Conservation (phyloP, 305 asterid species). For the Striga hermonthica region DNA sequence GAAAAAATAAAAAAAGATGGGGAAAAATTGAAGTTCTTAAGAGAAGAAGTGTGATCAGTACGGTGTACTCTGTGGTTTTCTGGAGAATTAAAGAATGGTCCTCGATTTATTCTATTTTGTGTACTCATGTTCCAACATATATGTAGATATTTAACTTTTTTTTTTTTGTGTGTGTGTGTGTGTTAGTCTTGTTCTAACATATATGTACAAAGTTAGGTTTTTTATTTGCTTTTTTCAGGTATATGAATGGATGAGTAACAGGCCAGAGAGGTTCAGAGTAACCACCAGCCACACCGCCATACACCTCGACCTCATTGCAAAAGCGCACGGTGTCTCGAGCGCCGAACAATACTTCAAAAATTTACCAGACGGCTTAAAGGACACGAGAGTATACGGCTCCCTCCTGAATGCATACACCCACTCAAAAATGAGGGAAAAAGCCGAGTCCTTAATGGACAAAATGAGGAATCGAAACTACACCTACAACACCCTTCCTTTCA, state of each 20-base stretch:
- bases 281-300: constrained; percentile 83
- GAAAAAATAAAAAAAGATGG: background rate
- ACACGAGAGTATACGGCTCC: constrained; percentile 74
- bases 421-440: constrained; percentile 62
- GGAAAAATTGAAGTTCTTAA: background rate
- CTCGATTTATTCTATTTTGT: background rate
- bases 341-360: constrained; percentile 74
- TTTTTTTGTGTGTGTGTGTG: too few relatives aligned
- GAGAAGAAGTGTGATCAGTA: background rate
- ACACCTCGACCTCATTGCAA: constrained; percentile 79
- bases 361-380: constrained; percentile 67
- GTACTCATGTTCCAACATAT: background rate
- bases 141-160: constrained; percentile 4
- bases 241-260: constrained; percentile 85
- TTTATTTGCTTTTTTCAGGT: constrained; percentile 52
- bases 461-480: constrained; percentile 64
- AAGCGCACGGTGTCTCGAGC: constrained; percentile 67
- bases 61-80: background rate
- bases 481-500: constrained; percentile 66
- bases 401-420: constrained; percentile 75
- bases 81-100: background rate
- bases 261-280: constrained; percentile 61
- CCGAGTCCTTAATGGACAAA: constrained; percentile 66
- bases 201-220: constrained; percentile 5
- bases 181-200: constrained; percentile 9